Evolutionary conservation across 2,329 filamentous ascomycete genomes (phyloP).

Genomic region (Colletotrichum scovillei): DNA sequence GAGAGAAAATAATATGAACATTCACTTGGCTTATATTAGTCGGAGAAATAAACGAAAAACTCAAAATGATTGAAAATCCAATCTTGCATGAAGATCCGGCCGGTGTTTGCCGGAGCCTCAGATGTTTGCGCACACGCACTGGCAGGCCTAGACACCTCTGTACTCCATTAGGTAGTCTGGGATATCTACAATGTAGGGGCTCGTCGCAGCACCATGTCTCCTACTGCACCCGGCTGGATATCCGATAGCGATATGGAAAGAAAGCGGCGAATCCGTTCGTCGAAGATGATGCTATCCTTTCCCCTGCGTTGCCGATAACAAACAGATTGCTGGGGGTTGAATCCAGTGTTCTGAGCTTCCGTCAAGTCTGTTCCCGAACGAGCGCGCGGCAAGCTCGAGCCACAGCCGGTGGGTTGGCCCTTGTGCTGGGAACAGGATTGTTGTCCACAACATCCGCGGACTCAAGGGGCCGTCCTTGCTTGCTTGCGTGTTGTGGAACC

Average conservation of each 20-base stretch:
- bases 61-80: not conserved
- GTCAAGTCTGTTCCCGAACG: not conserved
- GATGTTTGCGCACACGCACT: not conserved
- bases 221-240: not conserved
- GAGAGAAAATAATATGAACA: not conserved
- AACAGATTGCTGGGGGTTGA: not conserved
- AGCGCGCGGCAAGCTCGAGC: conserved; percentile 12
- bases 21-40: not conserved
- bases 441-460: not conserved
- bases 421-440: not conserved
- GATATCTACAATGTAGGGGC: not conserved
- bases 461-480: not conserved
- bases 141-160: not conserved
- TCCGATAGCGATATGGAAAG: not conserved
- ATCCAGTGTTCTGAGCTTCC: no score
- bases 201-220: not conserved
- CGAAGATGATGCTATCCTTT: not conserved
- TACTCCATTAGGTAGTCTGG: no score
- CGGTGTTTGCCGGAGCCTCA: not conserved
- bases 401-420: not conserved
- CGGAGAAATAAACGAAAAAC: not conserved
- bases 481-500: not conserved
- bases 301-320: not conserved
- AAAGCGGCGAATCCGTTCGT: not conserved
- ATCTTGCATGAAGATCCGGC: conserved; percentile 26